Evolutionary conservation across 257 asterid species (phyloP).

Genomic region (Plantago major): DNA sequence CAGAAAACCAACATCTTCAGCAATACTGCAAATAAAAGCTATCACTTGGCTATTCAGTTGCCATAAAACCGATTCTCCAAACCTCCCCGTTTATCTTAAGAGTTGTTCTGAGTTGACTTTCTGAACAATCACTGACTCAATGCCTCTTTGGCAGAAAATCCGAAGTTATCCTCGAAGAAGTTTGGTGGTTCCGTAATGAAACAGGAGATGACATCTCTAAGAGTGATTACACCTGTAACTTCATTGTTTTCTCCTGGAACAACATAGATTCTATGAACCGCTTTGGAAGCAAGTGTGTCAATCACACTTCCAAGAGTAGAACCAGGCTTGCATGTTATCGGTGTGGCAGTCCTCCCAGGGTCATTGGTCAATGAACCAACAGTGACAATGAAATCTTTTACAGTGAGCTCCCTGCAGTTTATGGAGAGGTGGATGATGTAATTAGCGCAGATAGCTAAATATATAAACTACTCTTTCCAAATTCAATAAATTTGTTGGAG

Average conservation of each 20-base stretch:
- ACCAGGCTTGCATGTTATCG: constrained; percentile 70
- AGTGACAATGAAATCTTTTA: constrained; percentile 56
- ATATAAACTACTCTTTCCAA: too few species aligned
- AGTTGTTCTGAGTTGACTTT: constrained; percentile 1
- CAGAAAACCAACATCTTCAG: too few species aligned
- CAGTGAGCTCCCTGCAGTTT: constrained; percentile 56
- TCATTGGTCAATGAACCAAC: constrained; percentile 41
- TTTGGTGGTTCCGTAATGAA: constrained; percentile 75
- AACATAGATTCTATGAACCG: constrained; percentile 75
- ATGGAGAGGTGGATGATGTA: too few species aligned
- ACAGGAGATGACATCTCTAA: constrained; percentile 84
- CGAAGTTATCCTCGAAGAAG: constrained; percentile 61
- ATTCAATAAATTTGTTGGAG: too few species aligned
- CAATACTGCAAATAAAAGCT: neutral
- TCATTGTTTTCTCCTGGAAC: constrained; percentile 35
- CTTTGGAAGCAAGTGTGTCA: constrained; percentile 49
- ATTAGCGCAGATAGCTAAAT: too few species aligned
- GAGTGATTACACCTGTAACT: constrained; percentile 63
- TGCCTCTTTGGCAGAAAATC: constrained; percentile 60
- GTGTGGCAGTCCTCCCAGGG: constrained; percentile 35
- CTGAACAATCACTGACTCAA: constrained; percentile 24
- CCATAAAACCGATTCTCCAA: neutral
- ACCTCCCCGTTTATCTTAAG: constrained; percentile 3
- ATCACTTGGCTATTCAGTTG: neutral
- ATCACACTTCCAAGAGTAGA: constrained; percentile 62